These are phyloP conservation scores for Coleophoma eucalyptorum DNA, from an alignment of 2,329 filamentous ascomycete species.

Conservation along the genomic window DNA sequence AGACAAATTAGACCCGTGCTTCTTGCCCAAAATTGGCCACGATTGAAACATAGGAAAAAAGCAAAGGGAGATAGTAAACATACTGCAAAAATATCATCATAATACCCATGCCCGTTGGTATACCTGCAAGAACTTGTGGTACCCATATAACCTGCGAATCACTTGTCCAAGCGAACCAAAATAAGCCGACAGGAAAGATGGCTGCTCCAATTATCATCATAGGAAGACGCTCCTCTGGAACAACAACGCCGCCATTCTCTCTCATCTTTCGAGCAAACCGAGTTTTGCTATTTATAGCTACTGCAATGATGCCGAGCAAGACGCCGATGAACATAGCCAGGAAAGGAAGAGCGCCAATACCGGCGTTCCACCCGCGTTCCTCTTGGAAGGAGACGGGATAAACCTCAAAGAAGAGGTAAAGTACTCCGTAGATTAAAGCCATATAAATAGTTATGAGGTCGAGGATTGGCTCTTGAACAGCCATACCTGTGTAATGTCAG, in stretches of 20 bases:
- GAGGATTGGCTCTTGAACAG: constrained; percentile 6
- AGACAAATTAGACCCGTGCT: neutral
- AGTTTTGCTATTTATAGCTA: constrained; percentile 34
- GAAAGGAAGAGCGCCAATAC: constrained; percentile 35
- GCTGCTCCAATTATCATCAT: constrained; percentile 55
- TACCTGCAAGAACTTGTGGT: constrained; percentile 34
- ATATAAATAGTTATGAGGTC: constrained; percentile 22
- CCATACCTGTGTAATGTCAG: neutral
- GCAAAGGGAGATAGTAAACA: no score
- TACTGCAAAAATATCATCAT: constrained; percentile 38
- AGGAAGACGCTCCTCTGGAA: constrained; percentile 44
- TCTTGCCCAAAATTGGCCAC: no score
- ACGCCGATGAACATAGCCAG: constrained; percentile 33
- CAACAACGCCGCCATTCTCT: constrained; percentile 19
- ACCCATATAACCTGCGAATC: constrained; percentile 51
- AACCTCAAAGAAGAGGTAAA: constrained; percentile 40
- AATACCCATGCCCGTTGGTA: constrained; percentile 36
- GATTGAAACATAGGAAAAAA: no score
- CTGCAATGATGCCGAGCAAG: constrained; percentile 41
- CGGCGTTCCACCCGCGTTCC: constrained; percentile 31
- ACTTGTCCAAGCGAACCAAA: constrained; percentile 83
- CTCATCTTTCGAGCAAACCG: constrained; percentile 23
- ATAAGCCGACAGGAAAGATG: constrained; percentile 68
- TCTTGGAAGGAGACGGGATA: constrained; percentile 38
- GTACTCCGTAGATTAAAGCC: constrained; percentile 30